These are phyloP conservation scores for Blumeria graminis DNA, from an alignment of 2,329 filamentous ascomycete genomes.

Conservation along the genomic window DNA sequence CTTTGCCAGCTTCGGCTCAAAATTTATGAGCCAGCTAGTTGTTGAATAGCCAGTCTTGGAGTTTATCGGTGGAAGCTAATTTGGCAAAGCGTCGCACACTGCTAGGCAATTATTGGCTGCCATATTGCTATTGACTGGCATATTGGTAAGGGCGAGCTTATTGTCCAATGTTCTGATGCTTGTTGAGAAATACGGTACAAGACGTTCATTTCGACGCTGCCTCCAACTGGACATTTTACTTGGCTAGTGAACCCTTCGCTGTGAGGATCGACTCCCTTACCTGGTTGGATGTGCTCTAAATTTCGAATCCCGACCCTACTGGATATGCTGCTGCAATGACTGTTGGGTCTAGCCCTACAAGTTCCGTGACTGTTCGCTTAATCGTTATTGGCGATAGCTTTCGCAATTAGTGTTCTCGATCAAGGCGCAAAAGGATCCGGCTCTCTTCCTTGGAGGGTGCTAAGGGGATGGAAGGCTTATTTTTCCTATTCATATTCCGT, in stretches of 20 bases:
- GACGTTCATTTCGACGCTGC: neutral
- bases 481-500: too few species aligned
- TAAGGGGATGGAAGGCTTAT: too few species aligned
- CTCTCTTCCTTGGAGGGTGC: too few species aligned
- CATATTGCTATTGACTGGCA: neutral
- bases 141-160: neutral
- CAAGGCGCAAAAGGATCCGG: too few species aligned
- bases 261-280: neutral
- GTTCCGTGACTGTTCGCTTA: too few species aligned
- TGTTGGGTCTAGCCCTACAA: too few species aligned
- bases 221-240: neutral
- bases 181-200: neutral
- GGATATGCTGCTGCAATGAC: too few species aligned
- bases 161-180: neutral
- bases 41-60: neutral
- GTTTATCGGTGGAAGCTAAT: neutral
- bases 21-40: neutral
- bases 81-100: neutral
- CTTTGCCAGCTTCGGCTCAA: neutral
- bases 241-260: neutral
- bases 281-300: neutral
- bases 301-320: too few species aligned
- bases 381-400: too few species aligned
- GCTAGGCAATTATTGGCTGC: neutral
- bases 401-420: too few species aligned